These are phyloP conservation scores for Helichrysum umbraculigerum DNA, from an alignment of 129 eudicot species.

Conservation along the genomic window DNA sequence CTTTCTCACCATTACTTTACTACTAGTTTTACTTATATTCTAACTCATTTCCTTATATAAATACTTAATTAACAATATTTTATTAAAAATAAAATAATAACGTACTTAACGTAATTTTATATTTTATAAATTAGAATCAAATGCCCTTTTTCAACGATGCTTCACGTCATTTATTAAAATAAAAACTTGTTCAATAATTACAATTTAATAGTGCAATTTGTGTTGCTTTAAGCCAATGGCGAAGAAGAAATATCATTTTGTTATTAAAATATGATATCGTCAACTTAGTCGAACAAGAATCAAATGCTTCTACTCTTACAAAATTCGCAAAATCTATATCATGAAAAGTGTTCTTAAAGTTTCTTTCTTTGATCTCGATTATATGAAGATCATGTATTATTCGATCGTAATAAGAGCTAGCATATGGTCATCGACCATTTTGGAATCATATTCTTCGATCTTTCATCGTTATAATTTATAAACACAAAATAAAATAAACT, in stretches of 20 bases:
- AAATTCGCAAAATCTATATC: background rate
- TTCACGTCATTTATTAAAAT: slow-evolving; percentile 9
- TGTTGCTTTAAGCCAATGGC: slow-evolving; percentile 1
- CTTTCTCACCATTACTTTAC: slow-evolving; percentile 21
- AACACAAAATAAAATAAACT: no score
- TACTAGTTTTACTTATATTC: slow-evolving; percentile 4
- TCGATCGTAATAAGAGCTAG: no score
- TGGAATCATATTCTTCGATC: no score
- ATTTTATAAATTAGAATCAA: background rate
- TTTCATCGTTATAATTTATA: no score
- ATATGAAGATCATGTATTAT: no score
- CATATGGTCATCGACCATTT: no score
- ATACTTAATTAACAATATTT: background rate
- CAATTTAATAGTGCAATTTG: slow-evolving; percentile 4
- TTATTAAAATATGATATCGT: background rate
- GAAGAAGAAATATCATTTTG: background rate
- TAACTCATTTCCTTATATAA: slow-evolving; percentile 4
- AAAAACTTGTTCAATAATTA: background rate
- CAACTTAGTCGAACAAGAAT: background rate
- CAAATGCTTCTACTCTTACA: background rate
- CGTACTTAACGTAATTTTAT: background rate
- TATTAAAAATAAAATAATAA: background rate
- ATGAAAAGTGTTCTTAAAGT: no score
- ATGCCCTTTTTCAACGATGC: slow-evolving; percentile 8
- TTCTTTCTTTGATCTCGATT: background rate